Base-by-base conservation (phyloP, 1,284 basidiomycete species). In the Meira miltonrushii region DNA sequence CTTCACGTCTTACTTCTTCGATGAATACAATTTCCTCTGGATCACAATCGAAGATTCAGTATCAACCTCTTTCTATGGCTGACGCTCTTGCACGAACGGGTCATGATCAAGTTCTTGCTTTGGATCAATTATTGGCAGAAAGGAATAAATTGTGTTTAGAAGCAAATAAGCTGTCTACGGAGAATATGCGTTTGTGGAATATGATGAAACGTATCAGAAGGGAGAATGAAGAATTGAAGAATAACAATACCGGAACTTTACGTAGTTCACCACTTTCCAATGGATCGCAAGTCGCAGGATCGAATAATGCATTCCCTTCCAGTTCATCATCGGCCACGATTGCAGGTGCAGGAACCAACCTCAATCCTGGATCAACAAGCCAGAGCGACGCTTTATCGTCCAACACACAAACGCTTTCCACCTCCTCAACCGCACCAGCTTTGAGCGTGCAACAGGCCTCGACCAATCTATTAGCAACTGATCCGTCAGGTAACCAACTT, bases 151-250 rank as follows among this genome's bases (percentile, higher is more conserved):
- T 65, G 51, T 67, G 63, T 44, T 44, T 67, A 25, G 72, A 74
- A 50, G 67, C 67, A 15, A 61, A 60, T 54, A 72, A 72, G 57
- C 65, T 74, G 37, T 60, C 59, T 10, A 66, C 60, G n/a, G 72
- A 74, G 38, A 74, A 74, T 25, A 62, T 71, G 1, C 60, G 71
- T n/a, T 69, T 74, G 52, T 74, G 72, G 72, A 73, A 68, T 19
- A 59, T 74, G 33, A 67, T 74, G 67, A 69, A 67, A 17, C 61
- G 66, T 11, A 71, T 72, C 39, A 58, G 69, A 46, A 69, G 69
- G 46, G 70, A 72, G 58, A 74, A 74, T 53, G 72, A 74, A 28
- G 58, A 53, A 15, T 64, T 72, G 57, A 74, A 68, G 47, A 67
- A 63, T 12, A 33, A 33, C 28, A 3, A 3, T 8, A 33, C 28